These are phyloP conservation scores for Zasmidium cellare DNA, from an alignment of 2,329 filamentous ascomycete genomes.

Conservation along the genomic window DNA sequence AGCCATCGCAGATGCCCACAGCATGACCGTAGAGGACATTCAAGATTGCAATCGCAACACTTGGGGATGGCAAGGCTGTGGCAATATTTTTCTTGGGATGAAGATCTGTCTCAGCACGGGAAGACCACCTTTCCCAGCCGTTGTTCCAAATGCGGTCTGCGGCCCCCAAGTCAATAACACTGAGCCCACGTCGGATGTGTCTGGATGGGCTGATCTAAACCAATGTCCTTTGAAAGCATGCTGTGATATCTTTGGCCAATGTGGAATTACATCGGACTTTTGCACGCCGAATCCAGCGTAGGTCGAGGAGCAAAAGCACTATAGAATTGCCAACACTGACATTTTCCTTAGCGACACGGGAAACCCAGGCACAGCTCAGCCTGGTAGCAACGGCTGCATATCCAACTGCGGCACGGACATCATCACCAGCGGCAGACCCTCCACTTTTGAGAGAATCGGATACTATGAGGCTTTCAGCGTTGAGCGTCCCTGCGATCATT, in stretches of 20 bases:
- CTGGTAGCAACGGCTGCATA: slow-evolving; percentile 40
- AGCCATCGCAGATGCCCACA: slow-evolving; percentile 34
- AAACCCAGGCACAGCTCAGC: slow-evolving; percentile 39
- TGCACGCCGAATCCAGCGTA: slow-evolving; percentile 35
- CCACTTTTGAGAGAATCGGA: slow-evolving; percentile 25
- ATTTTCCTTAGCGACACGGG: slow-evolving; percentile 26
- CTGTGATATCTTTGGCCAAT: slow-evolving; percentile 48
- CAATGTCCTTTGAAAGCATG: slow-evolving; percentile 43
- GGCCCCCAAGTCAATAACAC: slow-evolving; percentile 49
- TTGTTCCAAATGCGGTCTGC: slow-evolving; percentile 42
- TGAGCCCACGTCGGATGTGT: slow-evolving; percentile 32
- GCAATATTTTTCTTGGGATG: slow-evolving; percentile 29
- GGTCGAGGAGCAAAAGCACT: not conserved
- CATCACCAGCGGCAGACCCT: slow-evolving; percentile 22
- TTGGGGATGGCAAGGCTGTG: slow-evolving; percentile 48
- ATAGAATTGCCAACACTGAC: not conserved
- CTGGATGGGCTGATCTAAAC: slow-evolving; percentile 30
- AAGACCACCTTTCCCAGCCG: slow-evolving; percentile 43
- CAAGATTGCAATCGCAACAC: slow-evolving; percentile 43
- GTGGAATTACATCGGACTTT: slow-evolving; percentile 48
- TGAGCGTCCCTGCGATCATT: slow-evolving; percentile 34
- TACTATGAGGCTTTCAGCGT: slow-evolving; percentile 38
- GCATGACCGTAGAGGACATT: slow-evolving; percentile 41
- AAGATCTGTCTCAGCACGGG: slow-evolving; percentile 46
- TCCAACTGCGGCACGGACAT: slow-evolving; percentile 45